A percentile compares a stretch with the other conserved stretches of the same genome.
phyloP scores from a whole-genome alignment of 2,329 filamentous ascomycete species.

The Ophiostoma novo-ulmi region DNA sequence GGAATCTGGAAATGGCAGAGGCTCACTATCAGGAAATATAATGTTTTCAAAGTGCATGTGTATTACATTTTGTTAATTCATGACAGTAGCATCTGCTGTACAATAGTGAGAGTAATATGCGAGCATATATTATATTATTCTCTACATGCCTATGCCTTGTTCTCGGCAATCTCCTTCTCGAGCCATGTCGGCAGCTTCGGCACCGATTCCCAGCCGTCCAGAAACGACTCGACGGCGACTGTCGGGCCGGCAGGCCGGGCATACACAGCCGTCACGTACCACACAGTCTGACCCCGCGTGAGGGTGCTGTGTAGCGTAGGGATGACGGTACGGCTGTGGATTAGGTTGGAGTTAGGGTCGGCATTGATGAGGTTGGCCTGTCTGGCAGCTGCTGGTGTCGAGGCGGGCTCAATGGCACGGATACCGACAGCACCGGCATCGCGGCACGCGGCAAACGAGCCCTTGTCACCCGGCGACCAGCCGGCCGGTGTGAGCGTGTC shows the following conservation, averaged over 20 bases:
- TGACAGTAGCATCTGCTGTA: no score
- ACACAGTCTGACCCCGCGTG: conserved; percentile 51
- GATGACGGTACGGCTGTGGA: conserved; percentile 66
- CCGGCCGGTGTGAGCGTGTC: conserved; percentile 49
- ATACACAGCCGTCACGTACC: conserved; percentile 68
- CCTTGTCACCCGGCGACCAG: conserved; percentile 46
- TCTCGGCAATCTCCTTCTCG: background rate
- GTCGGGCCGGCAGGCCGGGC: conserved; percentile 56
- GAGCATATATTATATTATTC: no score
- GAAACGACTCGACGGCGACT: background rate
- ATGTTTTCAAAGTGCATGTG: no score
- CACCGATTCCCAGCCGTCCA: background rate
- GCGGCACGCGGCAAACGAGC: conserved; percentile 54
- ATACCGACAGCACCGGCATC: conserved; percentile 55
- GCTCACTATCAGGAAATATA: no score
- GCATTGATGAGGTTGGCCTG: conserved; percentile 64
- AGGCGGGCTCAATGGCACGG: conserved; percentile 44
- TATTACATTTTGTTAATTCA: no score
- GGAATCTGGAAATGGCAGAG: no score
- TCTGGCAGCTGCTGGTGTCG: background rate
- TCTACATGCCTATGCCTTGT: background rate
- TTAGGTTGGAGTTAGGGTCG: conserved; percentile 73
- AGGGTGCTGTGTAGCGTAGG: conserved; percentile 63
- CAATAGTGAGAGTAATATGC: no score
- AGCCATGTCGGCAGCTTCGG: background rate